A percentile compares a stretch with the other conserved stretches of the same genome.
These are phyloP conservation scores for Termitomyces sp. DNA, from an alignment of 768 basidiomycete species.

Conservation along the genomic window DNA sequence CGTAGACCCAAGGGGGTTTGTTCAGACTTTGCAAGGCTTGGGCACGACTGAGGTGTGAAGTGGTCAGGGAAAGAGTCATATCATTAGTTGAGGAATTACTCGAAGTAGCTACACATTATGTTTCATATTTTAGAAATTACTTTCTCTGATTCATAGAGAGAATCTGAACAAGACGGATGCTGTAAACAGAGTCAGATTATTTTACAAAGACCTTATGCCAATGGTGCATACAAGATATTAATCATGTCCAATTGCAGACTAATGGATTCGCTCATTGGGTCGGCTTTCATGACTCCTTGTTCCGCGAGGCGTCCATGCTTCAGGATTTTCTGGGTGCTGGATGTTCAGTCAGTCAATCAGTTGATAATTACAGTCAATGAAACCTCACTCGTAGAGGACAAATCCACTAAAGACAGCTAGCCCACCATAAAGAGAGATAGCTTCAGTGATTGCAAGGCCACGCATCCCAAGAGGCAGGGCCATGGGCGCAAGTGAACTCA, in stretches of 20 bases:
- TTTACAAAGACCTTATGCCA: constrained; percentile 32
- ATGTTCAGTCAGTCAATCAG: constrained; percentile 4
- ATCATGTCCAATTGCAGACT: constrained; percentile 82
- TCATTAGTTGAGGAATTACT: constrained; percentile 10
- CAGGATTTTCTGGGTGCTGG: constrained; percentile 81
- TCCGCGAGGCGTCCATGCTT: constrained; percentile 72
- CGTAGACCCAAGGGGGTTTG: constrained; percentile 81
- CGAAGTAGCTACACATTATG: background rate
- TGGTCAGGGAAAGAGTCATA: background rate
- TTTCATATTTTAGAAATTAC: constrained; percentile 12
- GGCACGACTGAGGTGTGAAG: constrained; percentile 30
- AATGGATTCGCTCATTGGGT: constrained; percentile 77
- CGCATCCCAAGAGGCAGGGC: constrained; percentile 81
- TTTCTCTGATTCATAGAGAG: constrained; percentile 62
- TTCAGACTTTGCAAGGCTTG: constrained; percentile 62
- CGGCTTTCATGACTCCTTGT: constrained; percentile 56
- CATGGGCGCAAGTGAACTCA: constrained; percentile 85
- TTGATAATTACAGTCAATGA: background rate
- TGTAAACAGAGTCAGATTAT: constrained; percentile 20
- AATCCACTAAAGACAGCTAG: constrained; percentile 85
- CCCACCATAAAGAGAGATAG: constrained; percentile 82
- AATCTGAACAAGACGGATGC: constrained; percentile 78
- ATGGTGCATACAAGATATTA: constrained; percentile 47
- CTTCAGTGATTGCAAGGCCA: constrained; percentile 68
- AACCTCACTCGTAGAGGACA: constrained; percentile 76